phyloP scores from a whole-genome alignment of 306 rosid species.

The Rosa multiflora region DNA sequence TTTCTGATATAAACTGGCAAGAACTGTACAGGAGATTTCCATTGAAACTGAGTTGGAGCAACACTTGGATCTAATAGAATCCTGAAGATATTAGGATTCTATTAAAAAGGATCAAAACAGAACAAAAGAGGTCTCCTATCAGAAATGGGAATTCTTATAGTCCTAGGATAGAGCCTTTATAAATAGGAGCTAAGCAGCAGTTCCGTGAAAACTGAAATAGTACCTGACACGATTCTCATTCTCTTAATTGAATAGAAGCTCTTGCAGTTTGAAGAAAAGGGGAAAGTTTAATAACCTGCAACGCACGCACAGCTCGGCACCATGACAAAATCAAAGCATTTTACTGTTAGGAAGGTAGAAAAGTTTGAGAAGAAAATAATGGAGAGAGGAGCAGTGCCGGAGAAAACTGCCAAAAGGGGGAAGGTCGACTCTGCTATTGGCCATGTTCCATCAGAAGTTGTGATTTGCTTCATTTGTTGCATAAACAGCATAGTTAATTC shows the following conservation, averaged over 20 bases:
- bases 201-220: no score
- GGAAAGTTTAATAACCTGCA: neutral
- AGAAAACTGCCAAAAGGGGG: constrained; percentile 64
- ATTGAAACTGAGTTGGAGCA: no score
- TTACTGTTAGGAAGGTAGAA: constrained; percentile 83
- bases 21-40: no score
- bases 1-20: no score
- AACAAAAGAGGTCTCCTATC: neutral
- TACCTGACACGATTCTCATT: neutral
- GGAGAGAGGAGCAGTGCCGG: constrained; percentile 84
- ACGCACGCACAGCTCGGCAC: neutral
- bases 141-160: neutral
- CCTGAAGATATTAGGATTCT: neutral
- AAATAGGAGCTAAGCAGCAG: no score
- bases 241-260: neutral
- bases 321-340: constrained; percentile 83
- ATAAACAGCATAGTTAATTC: neutral
- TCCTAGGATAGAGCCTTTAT: neutral
- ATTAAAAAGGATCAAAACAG: neutral
- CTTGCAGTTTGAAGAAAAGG: neutral
- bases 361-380: constrained; percentile 82
- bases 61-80: no score
- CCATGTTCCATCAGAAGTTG: constrained; percentile 44
- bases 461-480: neutral
- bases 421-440: constrained; percentile 82